Conservation (phyloP, 805 yeast genomes). For the Saccharomycopsis microspora region DNA sequence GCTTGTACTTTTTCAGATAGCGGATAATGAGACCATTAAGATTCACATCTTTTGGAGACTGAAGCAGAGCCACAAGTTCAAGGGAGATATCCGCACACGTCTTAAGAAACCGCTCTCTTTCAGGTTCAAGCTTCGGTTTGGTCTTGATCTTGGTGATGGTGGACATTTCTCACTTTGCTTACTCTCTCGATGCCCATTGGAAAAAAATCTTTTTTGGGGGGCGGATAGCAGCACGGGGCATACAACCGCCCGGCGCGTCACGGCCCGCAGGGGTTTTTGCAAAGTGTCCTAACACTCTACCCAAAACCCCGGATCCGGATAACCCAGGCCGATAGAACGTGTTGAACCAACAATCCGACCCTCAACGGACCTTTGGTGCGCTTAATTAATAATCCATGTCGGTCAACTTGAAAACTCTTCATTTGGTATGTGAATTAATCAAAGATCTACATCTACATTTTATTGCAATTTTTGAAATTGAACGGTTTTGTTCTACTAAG, state of each 20-base stretch:
- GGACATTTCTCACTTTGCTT: conserved; percentile 27
- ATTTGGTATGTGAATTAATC: conserved; percentile 4
- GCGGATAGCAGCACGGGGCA: neutral
- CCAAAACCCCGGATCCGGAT: too few relatives aligned
- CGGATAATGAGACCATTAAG: conserved; percentile 81
- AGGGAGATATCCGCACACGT: conserved; percentile 88
- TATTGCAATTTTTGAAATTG: too few relatives aligned
- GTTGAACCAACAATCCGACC: too few relatives aligned
- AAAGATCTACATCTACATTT: too few relatives aligned
- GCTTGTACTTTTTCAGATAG: conserved; percentile 80
- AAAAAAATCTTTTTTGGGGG: neutral
- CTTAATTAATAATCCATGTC: conserved; percentile 1
- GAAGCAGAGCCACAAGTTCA: conserved; percentile 70
- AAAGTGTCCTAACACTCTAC: too few relatives aligned
- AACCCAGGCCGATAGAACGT: too few relatives aligned
- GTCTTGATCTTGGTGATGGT: neutral
- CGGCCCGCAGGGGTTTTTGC: neutral
- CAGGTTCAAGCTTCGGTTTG: conserved; percentile 53
- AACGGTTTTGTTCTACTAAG: too few relatives aligned
- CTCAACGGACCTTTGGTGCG: too few relatives aligned
- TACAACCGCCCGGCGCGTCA: neutral
- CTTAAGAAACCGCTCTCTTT: conserved; percentile 83
- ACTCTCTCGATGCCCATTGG: neutral
- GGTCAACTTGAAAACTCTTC: conserved; percentile 11
- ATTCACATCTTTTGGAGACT: conserved; percentile 69